Evolutionary conservation across 2,329 filamentous ascomycete species (phyloP), one percentile per base, ranked within the genome.

Genomic region (Hirsutella thompsonii): DNA sequence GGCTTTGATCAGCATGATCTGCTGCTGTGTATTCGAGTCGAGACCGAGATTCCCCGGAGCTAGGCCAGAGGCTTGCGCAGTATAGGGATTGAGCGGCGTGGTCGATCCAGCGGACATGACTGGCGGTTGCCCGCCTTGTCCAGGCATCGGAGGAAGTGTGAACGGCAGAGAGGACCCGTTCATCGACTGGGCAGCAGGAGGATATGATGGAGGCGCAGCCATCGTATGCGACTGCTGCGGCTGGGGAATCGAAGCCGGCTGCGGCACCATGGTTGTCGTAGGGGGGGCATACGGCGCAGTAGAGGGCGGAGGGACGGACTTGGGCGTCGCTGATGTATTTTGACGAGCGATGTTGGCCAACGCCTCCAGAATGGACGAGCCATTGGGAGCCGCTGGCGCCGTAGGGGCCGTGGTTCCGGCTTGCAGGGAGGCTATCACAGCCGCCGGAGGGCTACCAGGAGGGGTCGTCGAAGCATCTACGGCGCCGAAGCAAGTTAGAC

Each of bases 311-410:
- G 57, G 50, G 39, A 49, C 55, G 39, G 59, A 56, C 52, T 54
- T 65, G 53, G 54, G 59, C 39, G 69, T 61, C 39, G 67, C 60
- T 19, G 66, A 65, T 30, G 69, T 74, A 57, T 79, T 87, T 59
- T 86, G 81, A 48, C 83, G 81, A 32, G 83, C 83, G 63, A 92
- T 83, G 55, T 84, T 85, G 48, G 84, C 83, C 47, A 92, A 72
- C 36, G 82, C 82, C 57, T 84, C 83, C 61, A 89, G 70, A 51
- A 92, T 88, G 49, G 78, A 81, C 46, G 67, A 61, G 46, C 68
- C 61, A 42, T 57, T 62, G 35, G 68, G 70, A 42, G 70, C 60
- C 46, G 55, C 50, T 8, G 59, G 55, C 20, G 70, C 64, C 28
- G 66, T 53, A 40, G 58, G 58, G 41, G 63, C 49, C 33, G 53